Evolutionary conservation across 495 filamentous ascomycete species (phyloP).

Genomic region (Xylaria flabelliformis): DNA sequence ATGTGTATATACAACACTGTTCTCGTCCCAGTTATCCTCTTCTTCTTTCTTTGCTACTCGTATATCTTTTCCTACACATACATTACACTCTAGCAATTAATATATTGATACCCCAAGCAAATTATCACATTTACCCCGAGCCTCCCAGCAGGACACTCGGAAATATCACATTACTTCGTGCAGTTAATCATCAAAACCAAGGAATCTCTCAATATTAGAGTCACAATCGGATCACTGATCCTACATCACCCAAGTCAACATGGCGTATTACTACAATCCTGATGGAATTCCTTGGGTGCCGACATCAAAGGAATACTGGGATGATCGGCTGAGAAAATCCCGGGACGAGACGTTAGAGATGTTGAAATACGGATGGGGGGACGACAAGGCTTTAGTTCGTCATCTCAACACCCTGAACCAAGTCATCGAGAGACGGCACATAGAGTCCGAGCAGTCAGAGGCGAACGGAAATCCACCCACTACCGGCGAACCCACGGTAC

Average conservation of each 20-base stretch:
- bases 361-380: too few relatives aligned
- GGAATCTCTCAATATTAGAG: background rate
- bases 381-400: background rate
- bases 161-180: background rate
- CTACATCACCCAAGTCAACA: background rate
- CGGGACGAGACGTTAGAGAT: too few relatives aligned
- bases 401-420: background rate
- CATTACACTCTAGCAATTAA: background rate
- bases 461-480: background rate
- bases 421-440: background rate
- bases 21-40: background rate
- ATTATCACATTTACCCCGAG: background rate
- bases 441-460: background rate
- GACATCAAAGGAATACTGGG: background rate
- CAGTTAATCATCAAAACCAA: background rate
- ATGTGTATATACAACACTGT: background rate
- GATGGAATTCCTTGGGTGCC: background rate
- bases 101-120: background rate
- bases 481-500: background rate
- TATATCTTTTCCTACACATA: background rate
- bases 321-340: too few relatives aligned
- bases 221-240: background rate
- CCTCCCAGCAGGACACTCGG: background rate
- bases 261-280: background rate
- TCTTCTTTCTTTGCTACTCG: background rate